Evolutionary conservation across 106 monocot genomes (phyloP).

Genomic region (Gastrodia elata): DNA sequence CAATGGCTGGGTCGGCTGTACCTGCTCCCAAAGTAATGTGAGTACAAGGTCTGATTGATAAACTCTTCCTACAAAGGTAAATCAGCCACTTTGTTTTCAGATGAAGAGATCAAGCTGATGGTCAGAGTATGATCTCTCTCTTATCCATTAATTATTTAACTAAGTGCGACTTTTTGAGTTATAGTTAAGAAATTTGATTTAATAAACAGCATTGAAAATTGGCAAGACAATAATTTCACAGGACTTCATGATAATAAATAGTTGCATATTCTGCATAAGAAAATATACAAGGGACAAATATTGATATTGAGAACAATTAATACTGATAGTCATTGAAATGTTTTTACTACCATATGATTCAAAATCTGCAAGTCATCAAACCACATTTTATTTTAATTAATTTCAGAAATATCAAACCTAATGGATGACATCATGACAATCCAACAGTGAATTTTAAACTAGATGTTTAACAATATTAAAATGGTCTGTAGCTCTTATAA

Average conservation of each 20-base stretch:
- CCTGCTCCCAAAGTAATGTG: no score
- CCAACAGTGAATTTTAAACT: background rate
- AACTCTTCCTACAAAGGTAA: no score
- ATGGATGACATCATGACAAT: background rate
- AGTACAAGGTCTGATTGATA: no score
- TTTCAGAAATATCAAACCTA: background rate
- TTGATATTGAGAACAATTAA: background rate
- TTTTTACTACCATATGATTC: background rate
- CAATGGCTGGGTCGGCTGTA: no score
- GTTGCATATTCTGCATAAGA: background rate
- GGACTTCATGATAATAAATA: background rate
- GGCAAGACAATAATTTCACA: background rate
- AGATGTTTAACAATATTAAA: background rate
- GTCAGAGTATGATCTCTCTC: no score
- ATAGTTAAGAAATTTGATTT: background rate
- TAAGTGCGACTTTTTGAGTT: background rate
- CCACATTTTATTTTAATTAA: background rate
- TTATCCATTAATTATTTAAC: constrained; percentile 1
- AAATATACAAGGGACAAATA: background rate
- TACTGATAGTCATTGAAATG: background rate
- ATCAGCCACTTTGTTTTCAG: no score
- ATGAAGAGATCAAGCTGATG: no score
- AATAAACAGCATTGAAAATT: background rate
- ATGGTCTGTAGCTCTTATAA: background rate
- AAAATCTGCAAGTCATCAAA: background rate